Evolutionary conservation across 108 stramenopile genomes (phyloP).

Genomic region (Skeletonema grethae): DNA sequence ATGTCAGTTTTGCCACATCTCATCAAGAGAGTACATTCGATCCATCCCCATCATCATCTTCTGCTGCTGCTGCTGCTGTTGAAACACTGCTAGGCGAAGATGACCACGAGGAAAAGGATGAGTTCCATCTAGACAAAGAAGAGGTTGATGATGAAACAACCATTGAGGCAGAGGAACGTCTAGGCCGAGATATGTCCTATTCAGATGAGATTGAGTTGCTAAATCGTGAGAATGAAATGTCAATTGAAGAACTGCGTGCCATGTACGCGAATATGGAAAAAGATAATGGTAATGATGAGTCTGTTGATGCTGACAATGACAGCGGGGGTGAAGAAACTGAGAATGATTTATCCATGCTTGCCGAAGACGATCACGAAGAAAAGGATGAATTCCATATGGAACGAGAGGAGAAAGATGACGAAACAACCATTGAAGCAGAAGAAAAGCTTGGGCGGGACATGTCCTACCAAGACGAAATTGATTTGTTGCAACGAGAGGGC

Average conservation of each 20-base stretch:
- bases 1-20: conserved; percentile 20
- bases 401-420: conserved; percentile 58
- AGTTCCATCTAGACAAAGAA: conserved; percentile 50
- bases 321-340: conserved; percentile 20
- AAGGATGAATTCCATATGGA: conserved; percentile 59
- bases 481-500: conserved; percentile 54
- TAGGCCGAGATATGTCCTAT: conserved; percentile 55
- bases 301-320: conserved; percentile 50
- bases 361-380: conserved; percentile 49
- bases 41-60: conserved; percentile 10
- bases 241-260: conserved; percentile 54
- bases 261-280: conserved; percentile 50
- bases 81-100: conserved; percentile 31
- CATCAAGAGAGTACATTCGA: conserved; percentile 14
- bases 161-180: conserved; percentile 61
- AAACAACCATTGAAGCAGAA: conserved; percentile 70
- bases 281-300: conserved; percentile 45
- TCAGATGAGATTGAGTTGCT: conserved; percentile 62
- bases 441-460: conserved; percentile 62
- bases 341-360: conserved; percentile 11
- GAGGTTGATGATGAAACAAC: conserved; percentile 77
- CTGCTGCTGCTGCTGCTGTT: too few relatives aligned
- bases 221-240: conserved; percentile 58
- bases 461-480: conserved; percentile 58
- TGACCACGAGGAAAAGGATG: conserved; percentile 53